Base-by-base conservation (phyloP, 768 basidiomycete genomes). In the Calvatia gigantea region DNA sequence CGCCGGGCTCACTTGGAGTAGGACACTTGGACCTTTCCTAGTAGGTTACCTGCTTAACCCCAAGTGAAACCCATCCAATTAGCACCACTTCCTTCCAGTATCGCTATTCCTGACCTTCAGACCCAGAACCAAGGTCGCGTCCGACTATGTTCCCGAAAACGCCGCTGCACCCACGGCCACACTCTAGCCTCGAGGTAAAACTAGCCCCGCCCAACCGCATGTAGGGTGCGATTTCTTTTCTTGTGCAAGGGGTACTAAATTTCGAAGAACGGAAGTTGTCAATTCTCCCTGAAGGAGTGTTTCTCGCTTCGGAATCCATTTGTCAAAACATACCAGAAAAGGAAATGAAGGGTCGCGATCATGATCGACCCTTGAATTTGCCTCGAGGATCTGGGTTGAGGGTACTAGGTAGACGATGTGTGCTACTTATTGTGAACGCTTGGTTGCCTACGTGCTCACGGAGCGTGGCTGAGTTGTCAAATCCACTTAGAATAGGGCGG, bases 351-450 rank as follows among this genome's bases (percentile, higher is more conserved):
- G 51, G 29, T 21, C 35, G 25, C 33, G 29, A 43, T 42, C 21
- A 43, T 53, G 41, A 32, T 44, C 14, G 42, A 21, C 32, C 28
- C 19, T 14, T 53, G 15, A 6, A n/a, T n/a, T 28, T 14, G 33
- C 35, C 51, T 43, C 42, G 51, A 44, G 31, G 51, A 53, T 43
- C 51, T 53, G 51, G 51, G 51, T 21, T 32, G n/a, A 53, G 51
- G 51, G 51, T n/a, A n/a, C n/a, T n/a, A n/a, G n/a, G n/a, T n/a
- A n/a, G n/a, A 29, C 29, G 44, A n/a, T 33, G 12, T 25, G 19
- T 47, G 41, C 19, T 6, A 4, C n/a, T 23, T 53, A 7, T 31
- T 4, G 29, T 21, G 38, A 19, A 15, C n/a, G 19, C 14, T 23
- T 2, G 29, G 17, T 44, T 25, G 29, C 19, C 29, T 53, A 8